phyloP scores from a whole-genome alignment of 495 filamentous ascomycete genomes.

The Penicillium alfredii region DNA sequence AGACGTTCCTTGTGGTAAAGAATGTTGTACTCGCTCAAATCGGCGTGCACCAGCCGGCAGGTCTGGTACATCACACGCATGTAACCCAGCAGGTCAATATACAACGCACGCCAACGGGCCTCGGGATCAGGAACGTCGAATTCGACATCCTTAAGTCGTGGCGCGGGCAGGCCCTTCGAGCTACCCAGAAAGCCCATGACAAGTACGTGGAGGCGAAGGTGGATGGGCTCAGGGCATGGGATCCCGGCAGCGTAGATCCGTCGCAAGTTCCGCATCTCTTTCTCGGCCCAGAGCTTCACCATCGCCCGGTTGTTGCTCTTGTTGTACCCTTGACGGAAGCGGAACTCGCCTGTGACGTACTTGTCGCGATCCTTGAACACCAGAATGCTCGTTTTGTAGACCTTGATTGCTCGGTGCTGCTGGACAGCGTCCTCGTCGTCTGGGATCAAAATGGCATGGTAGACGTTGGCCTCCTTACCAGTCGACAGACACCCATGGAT shows the following conservation, averaged over 20 bases:
- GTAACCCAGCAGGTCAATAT: constrained; percentile 75
- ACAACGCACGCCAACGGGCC: constrained; percentile 64
- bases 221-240: constrained; percentile 81
- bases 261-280: constrained; percentile 91
- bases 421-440: constrained; percentile 39
- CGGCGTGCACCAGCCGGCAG: constrained; percentile 87
- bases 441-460: constrained; percentile 61
- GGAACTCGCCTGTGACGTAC: constrained; percentile 88
- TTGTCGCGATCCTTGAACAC: constrained; percentile 96
- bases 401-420: constrained; percentile 80
- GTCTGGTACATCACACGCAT: constrained; percentile 90
- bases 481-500: constrained; percentile 90
- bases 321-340: constrained; percentile 76
- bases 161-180: constrained; percentile 77
- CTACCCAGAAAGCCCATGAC: constrained; percentile 92
- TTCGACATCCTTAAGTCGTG: constrained; percentile 71
- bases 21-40: constrained; percentile 95
- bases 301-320: constrained; percentile 89
- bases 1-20: constrained; percentile 79
- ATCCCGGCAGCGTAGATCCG: constrained; percentile 78
- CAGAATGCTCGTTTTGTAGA: constrained; percentile 95
- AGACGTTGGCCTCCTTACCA: constrained; percentile 97
- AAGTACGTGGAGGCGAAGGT: constrained; percentile 81
- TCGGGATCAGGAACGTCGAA: constrained; percentile 51
- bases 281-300: constrained; percentile 98